These are phyloP conservation scores for Yamagishiella unicocca DNA, from an alignment of 139 green algal genomes.

Conservation along the genomic window DNA sequence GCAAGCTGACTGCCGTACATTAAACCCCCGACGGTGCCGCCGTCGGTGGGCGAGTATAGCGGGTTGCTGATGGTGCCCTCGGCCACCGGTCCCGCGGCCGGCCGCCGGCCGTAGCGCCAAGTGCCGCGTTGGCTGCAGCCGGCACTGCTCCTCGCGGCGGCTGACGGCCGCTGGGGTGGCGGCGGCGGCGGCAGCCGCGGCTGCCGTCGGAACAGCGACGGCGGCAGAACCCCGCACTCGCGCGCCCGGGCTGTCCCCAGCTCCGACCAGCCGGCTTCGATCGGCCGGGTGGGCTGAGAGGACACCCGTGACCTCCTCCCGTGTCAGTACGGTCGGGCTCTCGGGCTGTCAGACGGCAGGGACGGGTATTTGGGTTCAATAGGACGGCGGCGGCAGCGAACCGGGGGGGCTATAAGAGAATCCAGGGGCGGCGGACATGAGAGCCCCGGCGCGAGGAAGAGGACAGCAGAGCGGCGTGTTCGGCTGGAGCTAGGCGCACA, in stretches of 20 bases:
- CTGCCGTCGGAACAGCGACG: neutral
- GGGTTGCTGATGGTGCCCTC: slow-evolving; percentile 23
- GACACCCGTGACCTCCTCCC: no score
- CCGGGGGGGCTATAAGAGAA: no score
- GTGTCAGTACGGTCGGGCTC: no score
- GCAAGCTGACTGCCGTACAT: neutral
- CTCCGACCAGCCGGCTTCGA: no score
- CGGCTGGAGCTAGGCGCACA: no score
- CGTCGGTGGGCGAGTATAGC: neutral
- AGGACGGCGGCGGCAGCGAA: neutral
- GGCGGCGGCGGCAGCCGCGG: neutral
- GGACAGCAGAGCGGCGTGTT: no score
- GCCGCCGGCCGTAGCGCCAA: neutral
- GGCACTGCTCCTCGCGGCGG: neutral
- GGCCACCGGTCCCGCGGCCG: neutral
- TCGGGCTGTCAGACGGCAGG: no score
- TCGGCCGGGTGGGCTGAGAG: no score
- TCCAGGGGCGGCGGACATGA: no score
- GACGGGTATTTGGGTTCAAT: no score
- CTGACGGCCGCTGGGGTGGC: neutral
- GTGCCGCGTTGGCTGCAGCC: neutral
- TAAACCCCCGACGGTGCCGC: neutral
- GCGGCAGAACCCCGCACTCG: neutral
- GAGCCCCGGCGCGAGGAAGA: no score
- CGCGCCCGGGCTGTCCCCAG: neutral